These are phyloP conservation scores for Rhodotorula kratochvilovae DNA, from an alignment of 768 basidiomycete genomes.

Conservation along the genomic window DNA sequence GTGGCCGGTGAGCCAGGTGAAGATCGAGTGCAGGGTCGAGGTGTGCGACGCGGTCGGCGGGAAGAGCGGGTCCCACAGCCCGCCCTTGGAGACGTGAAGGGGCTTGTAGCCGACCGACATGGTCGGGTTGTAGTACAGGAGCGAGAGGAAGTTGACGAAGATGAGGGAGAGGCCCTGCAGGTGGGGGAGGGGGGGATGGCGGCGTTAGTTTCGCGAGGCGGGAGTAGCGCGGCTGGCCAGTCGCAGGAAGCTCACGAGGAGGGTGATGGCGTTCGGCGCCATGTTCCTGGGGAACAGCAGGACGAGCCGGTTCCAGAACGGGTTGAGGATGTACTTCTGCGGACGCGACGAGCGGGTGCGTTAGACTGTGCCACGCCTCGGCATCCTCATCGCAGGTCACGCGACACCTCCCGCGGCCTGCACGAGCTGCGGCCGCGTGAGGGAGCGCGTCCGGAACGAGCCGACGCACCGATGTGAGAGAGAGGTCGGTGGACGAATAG, in stretches of 20 bases:
- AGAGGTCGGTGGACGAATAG: constrained; percentile 32
- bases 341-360: neutral
- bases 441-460: too few relatives aligned
- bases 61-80: constrained; percentile 43
- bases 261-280: constrained; percentile 42
- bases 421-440: too few relatives aligned
- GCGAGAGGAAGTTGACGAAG: constrained; percentile 72
- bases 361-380: neutral
- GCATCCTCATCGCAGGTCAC: too few relatives aligned
- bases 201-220: too few relatives aligned
- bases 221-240: too few relatives aligned
- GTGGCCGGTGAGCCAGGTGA: neutral
- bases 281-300: constrained; percentile 33
- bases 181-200: neutral
- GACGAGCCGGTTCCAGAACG: constrained; percentile 40
- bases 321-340: constrained; percentile 39
- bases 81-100: constrained; percentile 40
- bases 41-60: constrained; percentile 14
- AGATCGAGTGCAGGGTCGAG: constrained; percentile 9
- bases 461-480: constrained; percentile 24
- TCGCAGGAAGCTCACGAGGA: constrained; percentile 15
- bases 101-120: constrained; percentile 41
- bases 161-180: constrained; percentile 68
- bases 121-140: constrained; percentile 74
- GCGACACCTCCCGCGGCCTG: too few relatives aligned